Evolutionary conservation across 2,329 filamentous ascomycete genomes (phyloP).

Genomic region (Didymella lethalis): DNA sequence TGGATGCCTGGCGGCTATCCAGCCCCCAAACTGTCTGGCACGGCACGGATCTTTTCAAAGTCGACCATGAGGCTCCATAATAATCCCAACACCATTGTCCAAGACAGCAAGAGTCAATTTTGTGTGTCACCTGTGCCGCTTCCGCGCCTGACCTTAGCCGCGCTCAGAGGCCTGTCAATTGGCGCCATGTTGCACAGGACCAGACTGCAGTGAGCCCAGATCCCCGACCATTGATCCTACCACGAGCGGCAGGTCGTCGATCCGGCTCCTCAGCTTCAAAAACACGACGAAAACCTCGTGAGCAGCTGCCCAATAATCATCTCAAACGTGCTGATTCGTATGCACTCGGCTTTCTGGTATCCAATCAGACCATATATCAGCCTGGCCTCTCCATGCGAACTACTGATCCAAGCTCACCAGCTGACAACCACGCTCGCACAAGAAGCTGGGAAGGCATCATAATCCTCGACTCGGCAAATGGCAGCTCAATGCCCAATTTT

Average conservation of each 20-base stretch:
- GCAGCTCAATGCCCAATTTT: background rate
- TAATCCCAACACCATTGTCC: background rate
- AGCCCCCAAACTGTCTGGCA: background rate
- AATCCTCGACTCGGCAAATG: background rate
- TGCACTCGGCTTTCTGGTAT: slow-evolving; percentile 7
- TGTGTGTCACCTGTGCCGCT: slow-evolving; percentile 17
- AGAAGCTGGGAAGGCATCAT: background rate
- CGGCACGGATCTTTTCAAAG: background rate
- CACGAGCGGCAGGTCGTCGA: slow-evolving; percentile 14
- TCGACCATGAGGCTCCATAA: background rate
- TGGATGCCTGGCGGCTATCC: slow-evolving; percentile 8
- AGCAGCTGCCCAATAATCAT: slow-evolving; percentile 8
- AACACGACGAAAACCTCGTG: slow-evolving; percentile 6
- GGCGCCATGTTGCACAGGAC: slow-evolving; percentile 18
- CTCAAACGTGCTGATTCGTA: slow-evolving; percentile 1
- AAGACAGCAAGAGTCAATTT: slow-evolving; percentile 1
- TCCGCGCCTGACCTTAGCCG: slow-evolving; percentile 18
- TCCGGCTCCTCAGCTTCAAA: slow-evolving; percentile 12
- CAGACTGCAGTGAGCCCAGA: slow-evolving; percentile 3
- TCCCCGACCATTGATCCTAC: slow-evolving; percentile 16
- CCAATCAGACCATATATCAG: slow-evolving; percentile 15
- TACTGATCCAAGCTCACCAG: slow-evolving; percentile 20
- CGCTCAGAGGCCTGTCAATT: slow-evolving; percentile 14
- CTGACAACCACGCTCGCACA: slow-evolving; percentile 7
- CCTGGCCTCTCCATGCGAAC: slow-evolving; percentile 20